phyloP scores from a whole-genome alignment of 495 filamentous ascomycete species.

The Tuber indicum region DNA sequence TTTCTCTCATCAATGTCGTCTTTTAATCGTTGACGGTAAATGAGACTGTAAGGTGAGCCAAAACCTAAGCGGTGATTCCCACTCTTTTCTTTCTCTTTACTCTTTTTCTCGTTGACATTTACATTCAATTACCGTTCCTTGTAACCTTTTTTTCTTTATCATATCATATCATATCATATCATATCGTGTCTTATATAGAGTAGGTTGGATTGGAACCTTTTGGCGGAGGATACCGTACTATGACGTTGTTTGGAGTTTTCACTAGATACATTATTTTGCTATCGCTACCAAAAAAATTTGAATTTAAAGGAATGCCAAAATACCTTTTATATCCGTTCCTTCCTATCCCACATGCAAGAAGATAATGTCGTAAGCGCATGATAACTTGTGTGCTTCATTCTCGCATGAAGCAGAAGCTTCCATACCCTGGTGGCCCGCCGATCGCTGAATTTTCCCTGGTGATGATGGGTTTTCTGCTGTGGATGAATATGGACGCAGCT shows the following conservation, averaged over 20 bases:
- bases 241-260: not conserved
- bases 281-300: not conserved
- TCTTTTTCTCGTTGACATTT: not conserved
- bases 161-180: not conserved
- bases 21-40: not conserved
- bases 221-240: not conserved
- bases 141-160: not conserved
- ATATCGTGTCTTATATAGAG: conserved; percentile 4
- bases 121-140: not conserved
- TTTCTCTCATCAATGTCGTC: not conserved
- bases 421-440: too few species aligned
- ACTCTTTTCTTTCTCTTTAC: not conserved
- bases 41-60: not conserved
- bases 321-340: not conserved
- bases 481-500: too few species aligned
- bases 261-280: conserved; percentile 2
- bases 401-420: too few species aligned
- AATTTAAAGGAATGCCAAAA: not conserved
- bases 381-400: too few species aligned
- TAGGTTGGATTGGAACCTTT: not conserved
- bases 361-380: too few species aligned
- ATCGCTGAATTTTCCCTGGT: too few species aligned
- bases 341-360: not conserved
- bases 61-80: not conserved
- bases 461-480: too few species aligned